Evolutionary conservation across 1,284 basidiomycete species (phyloP).

Genomic region (Butyriboletus appendiculatus): DNA sequence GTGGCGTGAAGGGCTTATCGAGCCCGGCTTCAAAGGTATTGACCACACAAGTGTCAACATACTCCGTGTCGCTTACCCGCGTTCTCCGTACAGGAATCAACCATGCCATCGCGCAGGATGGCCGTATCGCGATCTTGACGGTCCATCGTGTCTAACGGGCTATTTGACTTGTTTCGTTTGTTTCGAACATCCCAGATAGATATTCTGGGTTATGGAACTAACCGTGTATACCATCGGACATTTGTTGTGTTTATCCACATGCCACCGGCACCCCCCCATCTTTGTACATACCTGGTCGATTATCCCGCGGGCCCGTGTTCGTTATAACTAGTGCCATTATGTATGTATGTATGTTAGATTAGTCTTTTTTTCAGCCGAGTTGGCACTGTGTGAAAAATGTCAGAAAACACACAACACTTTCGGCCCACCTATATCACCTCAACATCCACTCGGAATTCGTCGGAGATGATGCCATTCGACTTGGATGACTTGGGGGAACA

Average conservation of each 20-base stretch:
- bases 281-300: conserved; percentile 14
- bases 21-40: conserved; percentile 62
- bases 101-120: conserved; percentile 77
- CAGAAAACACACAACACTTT: too few relatives aligned
- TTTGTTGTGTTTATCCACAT: conserved; percentile 2
- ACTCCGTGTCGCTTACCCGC: not conserved
- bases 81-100: conserved; percentile 59
- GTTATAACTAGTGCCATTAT: conserved; percentile 1
- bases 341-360: conserved; percentile 2
- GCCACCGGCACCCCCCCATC: not conserved
- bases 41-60: not conserved
- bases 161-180: not conserved
- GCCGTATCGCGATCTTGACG: conserved; percentile 73
- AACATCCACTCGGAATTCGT: too few relatives aligned
- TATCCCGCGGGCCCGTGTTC: not conserved
- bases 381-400: too few relatives aligned
- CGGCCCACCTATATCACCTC: too few relatives aligned
- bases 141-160: conserved; percentile 45
- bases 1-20: conserved; percentile 66
- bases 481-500: too few relatives aligned
- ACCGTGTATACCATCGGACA: conserved; percentile 18
- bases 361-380: too few relatives aligned
- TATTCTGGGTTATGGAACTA: not conserved
- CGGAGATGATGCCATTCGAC: too few relatives aligned
- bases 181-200: not conserved